phyloP scores from a whole-genome alignment of 2,329 filamentous ascomycete species.

The Diaporthe nobilis region DNA sequence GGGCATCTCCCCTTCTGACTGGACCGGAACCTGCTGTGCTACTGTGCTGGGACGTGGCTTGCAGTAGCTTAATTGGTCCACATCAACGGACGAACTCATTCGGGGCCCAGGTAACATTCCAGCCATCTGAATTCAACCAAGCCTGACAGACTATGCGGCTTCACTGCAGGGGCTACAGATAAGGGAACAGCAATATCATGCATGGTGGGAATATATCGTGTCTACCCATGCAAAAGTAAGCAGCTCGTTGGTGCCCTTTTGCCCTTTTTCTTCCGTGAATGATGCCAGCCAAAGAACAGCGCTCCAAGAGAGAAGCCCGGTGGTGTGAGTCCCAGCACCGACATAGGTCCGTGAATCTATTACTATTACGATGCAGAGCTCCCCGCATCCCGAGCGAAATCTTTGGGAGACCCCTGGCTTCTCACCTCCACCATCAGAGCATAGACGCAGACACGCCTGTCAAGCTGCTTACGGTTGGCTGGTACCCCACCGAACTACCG shows the following conservation, averaged over 20 bases:
- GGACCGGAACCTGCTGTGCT: slow-evolving; percentile 1
- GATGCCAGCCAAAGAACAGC: not conserved
- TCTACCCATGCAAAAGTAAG: too few species aligned
- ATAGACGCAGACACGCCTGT: not conserved
- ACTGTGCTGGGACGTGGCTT: slow-evolving; percentile 19
- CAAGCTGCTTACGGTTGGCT: not conserved
- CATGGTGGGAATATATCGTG: not conserved
- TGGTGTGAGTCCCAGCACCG: not conserved
- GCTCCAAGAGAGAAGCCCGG: not conserved
- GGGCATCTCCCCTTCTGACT: slow-evolving; percentile 10
- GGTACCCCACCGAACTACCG: not conserved
- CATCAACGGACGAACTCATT: not conserved
- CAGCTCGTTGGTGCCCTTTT: too few species aligned
- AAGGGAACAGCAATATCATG: not conserved
- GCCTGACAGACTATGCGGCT: not conserved
- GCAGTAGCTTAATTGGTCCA: slow-evolving; percentile 4
- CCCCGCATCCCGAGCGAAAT: not conserved
- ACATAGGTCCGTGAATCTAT: not conserved
- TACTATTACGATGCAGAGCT: slow-evolving; percentile 6
- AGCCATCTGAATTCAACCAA: not conserved
- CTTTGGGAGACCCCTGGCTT: not conserved
- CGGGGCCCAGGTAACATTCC: not conserved
- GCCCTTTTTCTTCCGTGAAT: too few species aligned
- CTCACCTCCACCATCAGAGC: not conserved
- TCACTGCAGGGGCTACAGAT: not conserved